A percentile compares a stretch with the other conserved stretches of the same genome.
Evolutionary conservation across 345 rosid genomes (phyloP).

Genomic region (Lumnitzera racemosa): DNA sequence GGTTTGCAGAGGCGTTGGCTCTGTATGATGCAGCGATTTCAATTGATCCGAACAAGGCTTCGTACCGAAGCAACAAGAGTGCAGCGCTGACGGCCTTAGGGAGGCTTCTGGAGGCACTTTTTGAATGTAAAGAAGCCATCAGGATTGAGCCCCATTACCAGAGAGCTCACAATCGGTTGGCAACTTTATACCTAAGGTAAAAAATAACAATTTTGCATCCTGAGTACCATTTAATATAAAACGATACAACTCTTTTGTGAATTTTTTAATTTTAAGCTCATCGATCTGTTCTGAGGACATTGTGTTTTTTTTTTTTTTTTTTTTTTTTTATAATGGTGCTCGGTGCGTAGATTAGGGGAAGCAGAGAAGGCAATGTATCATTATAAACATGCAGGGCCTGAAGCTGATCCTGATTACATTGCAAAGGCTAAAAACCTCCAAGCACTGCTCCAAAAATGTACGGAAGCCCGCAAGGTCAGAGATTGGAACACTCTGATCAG

Average conservation of each 20-base stretch:
- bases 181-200: constrained; percentile 73
- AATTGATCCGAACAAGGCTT: constrained; percentile 77
- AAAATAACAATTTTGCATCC: no score
- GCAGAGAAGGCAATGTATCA: constrained; percentile 81
- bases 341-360: constrained; percentile 65
- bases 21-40: constrained; percentile 92
- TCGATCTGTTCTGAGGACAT: no score
- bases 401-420: constrained; percentile 67
- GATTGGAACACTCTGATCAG: constrained; percentile 67
- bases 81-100: constrained; percentile 90
- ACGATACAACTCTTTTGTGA: no score
- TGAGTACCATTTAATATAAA: no score
- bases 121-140: constrained; percentile 89
- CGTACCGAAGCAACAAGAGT: constrained; percentile 87
- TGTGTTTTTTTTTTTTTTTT: no score
- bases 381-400: constrained; percentile 78
- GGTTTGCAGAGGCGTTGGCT: constrained; percentile 77
- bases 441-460: constrained; percentile 48
- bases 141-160: constrained; percentile 79
- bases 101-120: constrained; percentile 74
- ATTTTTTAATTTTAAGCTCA: no score
- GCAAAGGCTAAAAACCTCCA: constrained; percentile 60
- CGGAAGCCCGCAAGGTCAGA: constrained; percentile 52
- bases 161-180: constrained; percentile 91
- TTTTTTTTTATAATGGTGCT: background rate